Conservation (phyloP, 192 early-diverging fungal genomes). For the Mortierella antarctica region DNA sequence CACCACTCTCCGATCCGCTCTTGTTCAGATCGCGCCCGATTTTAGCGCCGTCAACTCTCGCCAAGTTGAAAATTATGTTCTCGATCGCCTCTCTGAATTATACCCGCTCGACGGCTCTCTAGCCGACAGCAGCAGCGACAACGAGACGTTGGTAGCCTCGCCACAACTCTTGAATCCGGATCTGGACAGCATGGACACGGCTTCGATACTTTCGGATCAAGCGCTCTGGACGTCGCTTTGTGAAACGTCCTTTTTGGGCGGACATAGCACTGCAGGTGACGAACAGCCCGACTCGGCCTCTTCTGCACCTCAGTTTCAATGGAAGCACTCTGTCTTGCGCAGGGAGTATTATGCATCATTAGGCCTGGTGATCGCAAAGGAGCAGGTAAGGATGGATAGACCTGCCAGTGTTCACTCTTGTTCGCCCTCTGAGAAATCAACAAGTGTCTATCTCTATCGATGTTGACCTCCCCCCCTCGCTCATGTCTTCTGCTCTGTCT, state of each 20-base stretch:
- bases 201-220: conserved; percentile 23
- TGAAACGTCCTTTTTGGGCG: conserved; percentile 39
- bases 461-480: background rate
- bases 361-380: conserved; percentile 34
- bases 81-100: conserved; percentile 27
- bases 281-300: background rate
- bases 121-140: background rate
- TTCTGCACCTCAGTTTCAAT: conserved; percentile 53
- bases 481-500: background rate
- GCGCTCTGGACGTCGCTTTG: conserved; percentile 37
- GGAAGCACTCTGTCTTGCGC: conserved; percentile 54
- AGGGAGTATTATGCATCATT: conserved; percentile 53
- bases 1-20: background rate
- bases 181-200: conserved; percentile 21
- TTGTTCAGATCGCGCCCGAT: conserved; percentile 38
- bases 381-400: conserved; percentile 18
- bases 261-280: background rate
- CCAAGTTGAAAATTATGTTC: conserved; percentile 46
- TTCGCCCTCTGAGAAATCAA: too few relatives aligned
- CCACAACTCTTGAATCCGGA: conserved; percentile 24
- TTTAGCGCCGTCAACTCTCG: conserved; percentile 43
- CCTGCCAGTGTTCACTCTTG: background rate
- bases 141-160: background rate
- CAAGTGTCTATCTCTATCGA: too few relatives aligned
- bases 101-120: conserved; percentile 25